A percentile compares a stretch with the other conserved stretches of the same genome.
Conservation (phyloP, 2,329 filamentous ascomycete genomes). For the Colletotrichum orbiculare region DNA sequence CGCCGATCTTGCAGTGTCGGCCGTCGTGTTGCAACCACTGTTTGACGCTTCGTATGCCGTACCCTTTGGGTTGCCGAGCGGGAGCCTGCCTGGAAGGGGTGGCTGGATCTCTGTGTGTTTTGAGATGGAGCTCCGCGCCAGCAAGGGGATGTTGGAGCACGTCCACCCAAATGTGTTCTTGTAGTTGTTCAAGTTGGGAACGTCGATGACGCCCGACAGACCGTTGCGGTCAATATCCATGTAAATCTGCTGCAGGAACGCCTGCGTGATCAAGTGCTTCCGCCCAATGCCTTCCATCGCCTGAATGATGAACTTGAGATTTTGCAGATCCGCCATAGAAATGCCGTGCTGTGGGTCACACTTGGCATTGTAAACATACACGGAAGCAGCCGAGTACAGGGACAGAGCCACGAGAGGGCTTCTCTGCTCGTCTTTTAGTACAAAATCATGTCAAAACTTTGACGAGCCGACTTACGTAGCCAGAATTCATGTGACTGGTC, state of each 20-base stretch:
- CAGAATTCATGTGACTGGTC: slow-evolving; percentile 76
- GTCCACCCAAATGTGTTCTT: slow-evolving; percentile 43
- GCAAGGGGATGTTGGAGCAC: slow-evolving; percentile 57
- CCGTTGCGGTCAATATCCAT: slow-evolving; percentile 77
- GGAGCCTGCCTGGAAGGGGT: slow-evolving; percentile 57
- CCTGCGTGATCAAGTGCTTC: slow-evolving; percentile 80
- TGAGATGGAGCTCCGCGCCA: slow-evolving; percentile 58
- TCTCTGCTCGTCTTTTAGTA: slow-evolving; percentile 60
- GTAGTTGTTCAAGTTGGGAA: slow-evolving; percentile 50
- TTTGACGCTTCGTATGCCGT: slow-evolving; percentile 19
- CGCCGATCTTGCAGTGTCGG: background rate
- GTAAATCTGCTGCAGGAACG: slow-evolving; percentile 86
- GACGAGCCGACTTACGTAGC: slow-evolving; percentile 65
- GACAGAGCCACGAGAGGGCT: slow-evolving; percentile 85
- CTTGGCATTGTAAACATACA: slow-evolving; percentile 84
- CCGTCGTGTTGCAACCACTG: background rate
- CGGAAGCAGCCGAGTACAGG: slow-evolving; percentile 85
- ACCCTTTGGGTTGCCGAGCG: slow-evolving; percentile 45
- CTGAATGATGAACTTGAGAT: slow-evolving; percentile 79
- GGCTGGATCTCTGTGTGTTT: slow-evolving; percentile 53
- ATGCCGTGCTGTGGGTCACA: slow-evolving; percentile 70
- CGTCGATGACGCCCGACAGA: slow-evolving; percentile 48
- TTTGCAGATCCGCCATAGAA: slow-evolving; percentile 57
- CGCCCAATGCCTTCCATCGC: slow-evolving; percentile 82
- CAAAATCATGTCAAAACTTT: background rate